Evolutionary conservation across 768 basidiomycete species (phyloP).

Genomic region (Hortiboletus campestris): DNA sequence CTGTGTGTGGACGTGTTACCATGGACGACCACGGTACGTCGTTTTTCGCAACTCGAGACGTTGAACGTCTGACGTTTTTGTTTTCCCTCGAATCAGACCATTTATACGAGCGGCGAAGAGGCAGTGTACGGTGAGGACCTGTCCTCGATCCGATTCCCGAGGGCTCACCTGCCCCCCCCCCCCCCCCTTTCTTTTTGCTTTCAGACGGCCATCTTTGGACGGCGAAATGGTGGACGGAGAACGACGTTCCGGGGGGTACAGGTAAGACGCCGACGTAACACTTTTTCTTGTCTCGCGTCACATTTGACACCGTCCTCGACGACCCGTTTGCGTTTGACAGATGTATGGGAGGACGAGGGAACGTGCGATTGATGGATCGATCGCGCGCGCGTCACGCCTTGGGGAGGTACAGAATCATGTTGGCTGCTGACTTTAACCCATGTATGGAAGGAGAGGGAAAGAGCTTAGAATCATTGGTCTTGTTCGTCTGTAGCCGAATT

Average conservation of each 20-base stretch:
- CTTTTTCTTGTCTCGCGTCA: background rate
- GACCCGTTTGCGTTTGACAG: constrained; percentile 16
- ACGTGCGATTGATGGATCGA: constrained; percentile 22
- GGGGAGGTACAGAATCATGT: background rate
- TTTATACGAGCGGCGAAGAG: constrained; percentile 38
- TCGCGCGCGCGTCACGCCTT: no score
- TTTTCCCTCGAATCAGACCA: constrained; percentile 18
- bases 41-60: background rate
- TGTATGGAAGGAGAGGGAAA: no score
- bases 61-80: no score
- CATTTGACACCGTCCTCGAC: background rate
- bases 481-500: background rate
- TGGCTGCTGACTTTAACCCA: no score
- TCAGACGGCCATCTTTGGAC: constrained; percentile 48
- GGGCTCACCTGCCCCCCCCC: no score
- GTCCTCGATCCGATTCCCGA: background rate
- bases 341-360: constrained; percentile 37
- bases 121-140: constrained; percentile 40
- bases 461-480: background rate
- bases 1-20: constrained; percentile 41
- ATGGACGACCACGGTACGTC: constrained; percentile 37
- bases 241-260: constrained; percentile 34
- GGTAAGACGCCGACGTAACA: constrained; percentile 3
- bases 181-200: background rate
- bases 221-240: constrained; percentile 50